phyloP scores from a whole-genome alignment of 2,329 filamentous ascomycete genomes.

The Madurella mycetomatis region DNA sequence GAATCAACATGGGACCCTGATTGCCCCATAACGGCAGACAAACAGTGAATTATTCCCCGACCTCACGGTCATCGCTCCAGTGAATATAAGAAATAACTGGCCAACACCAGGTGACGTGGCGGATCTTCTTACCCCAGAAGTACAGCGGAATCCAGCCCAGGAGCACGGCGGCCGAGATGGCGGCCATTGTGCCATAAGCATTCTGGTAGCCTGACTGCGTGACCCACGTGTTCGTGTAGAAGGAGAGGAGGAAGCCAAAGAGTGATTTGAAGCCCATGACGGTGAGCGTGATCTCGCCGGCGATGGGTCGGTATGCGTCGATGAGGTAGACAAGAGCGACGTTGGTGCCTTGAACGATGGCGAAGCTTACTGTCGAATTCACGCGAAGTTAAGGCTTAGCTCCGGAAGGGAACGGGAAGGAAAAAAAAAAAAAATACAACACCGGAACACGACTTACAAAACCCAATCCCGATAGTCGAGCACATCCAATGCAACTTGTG shows the following conservation, averaged over 20 bases:
- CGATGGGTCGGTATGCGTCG: constrained; percentile 53
- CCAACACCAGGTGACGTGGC: constrained; percentile 47
- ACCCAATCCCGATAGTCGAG: constrained; percentile 49
- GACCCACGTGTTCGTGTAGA: constrained; percentile 59
- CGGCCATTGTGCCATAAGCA: constrained; percentile 55
- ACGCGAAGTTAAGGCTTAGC: not conserved
- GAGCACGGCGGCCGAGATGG: constrained; percentile 45
- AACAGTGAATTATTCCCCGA: constrained; percentile 42
- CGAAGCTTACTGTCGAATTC: constrained; percentile 45
- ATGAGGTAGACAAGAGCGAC: constrained; percentile 54
- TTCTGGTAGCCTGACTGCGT: constrained; percentile 43
- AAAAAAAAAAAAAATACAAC: not conserved
- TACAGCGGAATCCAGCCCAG: constrained; percentile 48
- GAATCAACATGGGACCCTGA: no score
- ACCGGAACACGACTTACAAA: constrained; percentile 37
- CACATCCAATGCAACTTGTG: constrained; percentile 51
- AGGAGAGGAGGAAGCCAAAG: constrained; percentile 56
- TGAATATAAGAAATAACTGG: constrained; percentile 40
- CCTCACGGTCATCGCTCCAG: constrained; percentile 51
- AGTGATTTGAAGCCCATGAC: constrained; percentile 52
- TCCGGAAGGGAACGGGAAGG: constrained; percentile 4
- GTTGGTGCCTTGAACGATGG: constrained; percentile 52
- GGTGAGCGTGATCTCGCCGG: constrained; percentile 51
- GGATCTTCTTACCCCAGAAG: constrained; percentile 47
- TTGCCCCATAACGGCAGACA: no score